A percentile compares a stretch with the other conserved stretches of the same genome.
These are phyloP conservation scores for Xylariaceae sp. DNA, from an alignment of 2,329 filamentous ascomycete species.

Conservation along the genomic window DNA sequence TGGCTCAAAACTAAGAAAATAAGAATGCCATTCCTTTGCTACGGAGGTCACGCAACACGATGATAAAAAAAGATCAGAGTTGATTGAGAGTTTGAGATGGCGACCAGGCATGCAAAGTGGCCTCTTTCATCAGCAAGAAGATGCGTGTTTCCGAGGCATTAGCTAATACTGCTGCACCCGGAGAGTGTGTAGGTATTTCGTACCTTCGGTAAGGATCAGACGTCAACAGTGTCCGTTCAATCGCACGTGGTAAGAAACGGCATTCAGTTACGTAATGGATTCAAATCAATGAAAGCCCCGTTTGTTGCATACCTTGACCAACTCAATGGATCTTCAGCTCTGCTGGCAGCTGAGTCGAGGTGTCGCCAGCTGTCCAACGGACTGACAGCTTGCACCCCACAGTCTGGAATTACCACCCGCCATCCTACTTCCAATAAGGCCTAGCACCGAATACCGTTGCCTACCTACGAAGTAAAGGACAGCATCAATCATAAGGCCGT, in stretches of 20 bases:
- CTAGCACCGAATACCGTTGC: slow-evolving; percentile 12
- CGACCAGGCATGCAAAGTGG: slow-evolving; percentile 23
- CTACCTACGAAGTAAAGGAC: slow-evolving; percentile 19
- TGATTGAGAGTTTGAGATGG: neutral
- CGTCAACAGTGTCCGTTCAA: no score
- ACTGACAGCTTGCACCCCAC: slow-evolving; percentile 14
- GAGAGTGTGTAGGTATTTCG: no score
- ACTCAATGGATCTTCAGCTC: no score
- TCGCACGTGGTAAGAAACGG: neutral
- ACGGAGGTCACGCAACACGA: neutral
- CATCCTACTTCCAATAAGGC: slow-evolving; percentile 21
- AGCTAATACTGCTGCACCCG: neutral
- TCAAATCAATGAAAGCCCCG: neutral
- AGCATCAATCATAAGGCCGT: slow-evolving; percentile 17
- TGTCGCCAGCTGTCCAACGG: no score
- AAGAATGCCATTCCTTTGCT: slow-evolving; percentile 5
- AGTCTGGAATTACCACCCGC: slow-evolving; percentile 21
- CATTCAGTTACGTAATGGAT: neutral
- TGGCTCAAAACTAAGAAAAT: slow-evolving; percentile 3
- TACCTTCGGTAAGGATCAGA: no score
- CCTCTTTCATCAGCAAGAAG: slow-evolving; percentile 15
- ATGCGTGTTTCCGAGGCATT: neutral
- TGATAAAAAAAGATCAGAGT: neutral
- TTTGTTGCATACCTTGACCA: neutral
- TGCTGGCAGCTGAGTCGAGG: neutral